Evolutionary conservation across 1,284 basidiomycete genomes (phyloP), one percentile per base, ranked within the genome.

Genomic region (Macrocystidia cucumis): DNA sequence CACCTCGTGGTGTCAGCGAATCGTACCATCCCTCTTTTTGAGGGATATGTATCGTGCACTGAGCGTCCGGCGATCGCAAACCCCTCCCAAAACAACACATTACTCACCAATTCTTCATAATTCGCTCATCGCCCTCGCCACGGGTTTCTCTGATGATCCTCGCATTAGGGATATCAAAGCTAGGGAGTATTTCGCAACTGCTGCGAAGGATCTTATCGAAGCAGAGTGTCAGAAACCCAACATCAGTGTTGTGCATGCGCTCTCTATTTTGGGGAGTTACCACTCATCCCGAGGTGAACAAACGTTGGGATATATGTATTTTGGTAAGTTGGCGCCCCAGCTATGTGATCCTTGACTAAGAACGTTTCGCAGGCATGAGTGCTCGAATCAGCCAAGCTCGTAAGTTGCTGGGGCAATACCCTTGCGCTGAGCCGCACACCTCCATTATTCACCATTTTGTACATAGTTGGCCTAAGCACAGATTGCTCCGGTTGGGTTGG

Each of bases 71-170:
- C 62, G 60, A 0, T 57, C 63, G 1, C 59, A 72, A 8, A 45
- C 60, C 0, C 57, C 62, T 5, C 59, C 66, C 0, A 66, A 68
- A 35, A 69, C 71, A 0, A 63, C 75, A 0, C 72, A 78, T 44
- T 85, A 84, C 56, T 78, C 76, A 1, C 77, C 79, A 0, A 74
- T 84, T 63, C 61, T 84, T 2, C 82, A 86, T 56, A 83, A 82
- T 46, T 65, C 74, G 3, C 56, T 81, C 0, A 57, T 85, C 5
- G 63, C 79, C 1, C 55, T 84, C 17, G 77, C 71, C 1, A 59
- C 71, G 0, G 68, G 71, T 0, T 79, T 73, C 46, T 68, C 74
- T 3, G 72, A 78, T 34, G 67, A 79, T 27, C 68, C 70, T 1
- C 45, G 53, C 12, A 58, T 78, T 23, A 58, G 66, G 6, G 62